Evolutionary conservation across 108 stramenopile species (phyloP), one percentile per base, ranked within the genome.

Genomic region (Nannochloropsis salina): DNA sequence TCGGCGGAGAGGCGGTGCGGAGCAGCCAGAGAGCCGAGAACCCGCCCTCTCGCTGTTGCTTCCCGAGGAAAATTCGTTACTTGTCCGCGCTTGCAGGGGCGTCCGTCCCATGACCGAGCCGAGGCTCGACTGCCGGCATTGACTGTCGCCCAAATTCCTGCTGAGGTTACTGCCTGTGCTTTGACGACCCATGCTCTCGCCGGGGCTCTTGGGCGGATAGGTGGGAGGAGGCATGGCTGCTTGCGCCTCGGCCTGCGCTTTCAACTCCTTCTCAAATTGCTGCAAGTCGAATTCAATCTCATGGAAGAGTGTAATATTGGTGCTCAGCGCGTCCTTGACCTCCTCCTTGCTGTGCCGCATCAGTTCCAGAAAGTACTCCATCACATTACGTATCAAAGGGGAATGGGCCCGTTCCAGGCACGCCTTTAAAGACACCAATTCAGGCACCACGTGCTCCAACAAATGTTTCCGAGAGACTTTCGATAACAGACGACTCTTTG

Each of bases 401-500:
- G 96, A 96, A 43, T 92, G 92, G 44, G 89, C 92, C 82, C 85
- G 86, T 84, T 97, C 95, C 82, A 98, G 91, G 12, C 95, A 88
- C 21, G 87, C 86, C 90, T 96, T 97, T 83, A 98, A 86, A 51
- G 94, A 94, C 87, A 94, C 92, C 43, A 98, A 89, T 41, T 96
- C 93, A 2, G 97, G 97, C 12, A 98, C 89, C n/a, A 96, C 92
- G 44, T 92, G 94, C 84, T 96, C 96, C 85, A 97, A 91, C 86
- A 96, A 84, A 83, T 98, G 97, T 88, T 96, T 96, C 21, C 90
- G 86, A 83, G 95, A 86, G 44, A 96, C 94, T 89, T 96, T 96
- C 15, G 92, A 92, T 6, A 98, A 92, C 81, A 98, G 85, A 44
- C 84, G 86, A 40, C 93, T 92, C 92, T 95, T 96, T 82, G 94